Conservation (phyloP, 2,329 filamentous ascomycete genomes). For the Colletotrichum sp. region DNA sequence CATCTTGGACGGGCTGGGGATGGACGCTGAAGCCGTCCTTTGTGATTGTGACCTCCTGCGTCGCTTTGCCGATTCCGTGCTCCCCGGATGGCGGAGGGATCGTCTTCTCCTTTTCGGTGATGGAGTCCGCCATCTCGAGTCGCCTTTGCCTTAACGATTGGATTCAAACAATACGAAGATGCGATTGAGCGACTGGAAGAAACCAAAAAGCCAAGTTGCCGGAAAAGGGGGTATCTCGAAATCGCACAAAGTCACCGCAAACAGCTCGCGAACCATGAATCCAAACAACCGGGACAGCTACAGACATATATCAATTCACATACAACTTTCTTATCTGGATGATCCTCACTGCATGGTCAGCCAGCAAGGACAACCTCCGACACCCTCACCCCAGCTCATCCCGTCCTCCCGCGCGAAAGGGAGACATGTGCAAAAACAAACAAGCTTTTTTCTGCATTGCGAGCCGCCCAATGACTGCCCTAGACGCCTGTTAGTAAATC, state of each 20-base stretch:
- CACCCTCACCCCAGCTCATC: neutral
- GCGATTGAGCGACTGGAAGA: neutral
- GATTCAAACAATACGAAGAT: neutral
- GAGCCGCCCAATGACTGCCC: neutral
- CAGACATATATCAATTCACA: neutral
- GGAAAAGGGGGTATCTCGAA: neutral
- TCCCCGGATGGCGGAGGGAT: neutral
- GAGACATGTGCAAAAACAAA: neutral
- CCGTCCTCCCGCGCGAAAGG: neutral
- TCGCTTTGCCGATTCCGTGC: constrained; percentile 1
- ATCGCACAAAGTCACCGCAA: neutral
- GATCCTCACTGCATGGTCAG: neutral
- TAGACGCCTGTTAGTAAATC: neutral
- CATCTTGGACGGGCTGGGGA: constrained; percentile 37
- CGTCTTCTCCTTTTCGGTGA: constrained; percentile 5
- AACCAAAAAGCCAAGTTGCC: neutral
- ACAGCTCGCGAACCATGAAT: neutral
- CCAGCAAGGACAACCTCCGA: neutral
- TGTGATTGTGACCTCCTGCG: constrained; percentile 21
- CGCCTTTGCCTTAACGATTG: neutral
- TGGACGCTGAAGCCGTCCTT: constrained; percentile 38
- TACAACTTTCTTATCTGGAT: neutral
- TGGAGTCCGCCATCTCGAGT: constrained; percentile 4
- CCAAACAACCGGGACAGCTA: neutral
- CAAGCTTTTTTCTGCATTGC: constrained; percentile 4